Evolutionary conservation across 768 basidiomycete species (phyloP).

Genomic region (Pisolithus microcarpus): DNA sequence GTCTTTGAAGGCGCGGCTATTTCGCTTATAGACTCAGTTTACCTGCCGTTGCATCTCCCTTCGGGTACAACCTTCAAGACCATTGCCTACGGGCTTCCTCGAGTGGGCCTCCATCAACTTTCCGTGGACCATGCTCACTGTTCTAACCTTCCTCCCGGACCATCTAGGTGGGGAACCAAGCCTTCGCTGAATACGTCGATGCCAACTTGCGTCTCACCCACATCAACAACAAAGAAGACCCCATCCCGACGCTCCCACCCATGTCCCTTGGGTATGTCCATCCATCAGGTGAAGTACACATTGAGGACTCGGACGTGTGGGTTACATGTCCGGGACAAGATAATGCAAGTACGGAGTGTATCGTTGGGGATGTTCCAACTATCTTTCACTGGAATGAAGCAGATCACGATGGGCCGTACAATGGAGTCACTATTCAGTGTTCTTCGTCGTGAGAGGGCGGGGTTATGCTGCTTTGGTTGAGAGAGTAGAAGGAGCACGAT

Average conservation of each 20-base stretch:
- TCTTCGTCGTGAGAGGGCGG: no score
- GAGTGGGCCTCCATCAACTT: constrained; percentile 13
- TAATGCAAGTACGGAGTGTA: constrained; percentile 37
- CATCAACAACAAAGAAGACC: constrained; percentile 46
- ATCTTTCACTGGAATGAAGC: constrained; percentile 35
- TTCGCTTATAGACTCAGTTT: constrained; percentile 32
- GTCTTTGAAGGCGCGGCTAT: constrained; percentile 28
- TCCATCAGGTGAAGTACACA: constrained; percentile 37
- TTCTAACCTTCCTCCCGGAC: neutral
- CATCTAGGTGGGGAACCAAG: constrained; percentile 46
- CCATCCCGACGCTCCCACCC: constrained; percentile 30
- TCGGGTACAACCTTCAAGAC: constrained; percentile 25
- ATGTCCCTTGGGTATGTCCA: constrained; percentile 36
- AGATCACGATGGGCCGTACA: constrained; percentile 42
- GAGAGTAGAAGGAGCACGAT: no score
- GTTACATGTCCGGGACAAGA: constrained; percentile 54
- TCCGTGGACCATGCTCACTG: neutral
- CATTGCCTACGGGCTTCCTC: constrained; percentile 30
- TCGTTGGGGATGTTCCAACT: constrained; percentile 23
- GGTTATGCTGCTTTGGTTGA: no score
- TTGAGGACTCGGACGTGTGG: constrained; percentile 43
- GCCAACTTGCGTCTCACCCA: constrained; percentile 39
- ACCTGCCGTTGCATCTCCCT: constrained; percentile 33
- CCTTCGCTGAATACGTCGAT: constrained; percentile 53
- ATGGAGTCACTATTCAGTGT: constrained; percentile 27